Evolutionary conservation across 2,329 filamentous ascomycete species (phyloP).

Genomic region (Colletotrichum orchidophilum): DNA sequence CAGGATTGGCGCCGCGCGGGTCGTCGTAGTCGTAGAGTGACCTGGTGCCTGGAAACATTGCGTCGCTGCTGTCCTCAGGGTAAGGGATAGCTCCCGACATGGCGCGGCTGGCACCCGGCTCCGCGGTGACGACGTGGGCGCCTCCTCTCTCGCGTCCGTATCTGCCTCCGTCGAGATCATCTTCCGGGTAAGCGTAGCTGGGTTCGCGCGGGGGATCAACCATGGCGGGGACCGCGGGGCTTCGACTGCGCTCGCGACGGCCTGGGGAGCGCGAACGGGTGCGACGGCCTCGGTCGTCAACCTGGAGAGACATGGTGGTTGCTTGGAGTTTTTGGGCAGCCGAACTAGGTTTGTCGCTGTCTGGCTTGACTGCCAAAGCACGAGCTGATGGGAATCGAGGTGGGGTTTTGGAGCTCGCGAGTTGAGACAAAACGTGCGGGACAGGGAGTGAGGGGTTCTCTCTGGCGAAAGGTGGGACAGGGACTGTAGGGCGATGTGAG

Average conservation of each 20-base stretch:
- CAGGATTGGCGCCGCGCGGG: conserved; percentile 33
- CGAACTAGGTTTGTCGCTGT: conserved; percentile 28
- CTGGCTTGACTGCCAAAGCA: neutral
- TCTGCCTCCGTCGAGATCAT: conserved; percentile 50
- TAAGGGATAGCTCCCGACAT: conserved; percentile 45
- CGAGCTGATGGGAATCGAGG: neutral
- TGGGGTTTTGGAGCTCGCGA: conserved; percentile 22
- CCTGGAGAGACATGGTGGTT: conserved; percentile 59
- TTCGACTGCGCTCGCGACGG: conserved; percentile 49
- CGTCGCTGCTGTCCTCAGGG: conserved; percentile 49
- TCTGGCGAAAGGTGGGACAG: conserved; percentile 2
- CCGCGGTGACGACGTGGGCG: conserved; percentile 32
- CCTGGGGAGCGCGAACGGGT: conserved; percentile 58
- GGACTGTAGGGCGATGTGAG: conserved; percentile 7
- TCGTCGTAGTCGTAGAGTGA: conserved; percentile 52
- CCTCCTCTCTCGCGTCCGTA: conserved; percentile 37
- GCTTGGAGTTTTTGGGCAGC: conserved; percentile 7
- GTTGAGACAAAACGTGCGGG: conserved; percentile 30
- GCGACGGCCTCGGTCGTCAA: conserved; percentile 55
- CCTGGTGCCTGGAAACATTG: conserved; percentile 49
- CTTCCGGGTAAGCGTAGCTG: conserved; percentile 52
- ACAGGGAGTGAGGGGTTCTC: conserved; percentile 20
- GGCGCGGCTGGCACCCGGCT: conserved; percentile 13
- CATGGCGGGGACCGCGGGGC: conserved; percentile 41
- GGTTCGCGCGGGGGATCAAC: conserved; percentile 54